Base-by-base conservation (phyloP, 2,329 filamentous ascomycete genomes). In the Cladosporium cucumerinum region DNA sequence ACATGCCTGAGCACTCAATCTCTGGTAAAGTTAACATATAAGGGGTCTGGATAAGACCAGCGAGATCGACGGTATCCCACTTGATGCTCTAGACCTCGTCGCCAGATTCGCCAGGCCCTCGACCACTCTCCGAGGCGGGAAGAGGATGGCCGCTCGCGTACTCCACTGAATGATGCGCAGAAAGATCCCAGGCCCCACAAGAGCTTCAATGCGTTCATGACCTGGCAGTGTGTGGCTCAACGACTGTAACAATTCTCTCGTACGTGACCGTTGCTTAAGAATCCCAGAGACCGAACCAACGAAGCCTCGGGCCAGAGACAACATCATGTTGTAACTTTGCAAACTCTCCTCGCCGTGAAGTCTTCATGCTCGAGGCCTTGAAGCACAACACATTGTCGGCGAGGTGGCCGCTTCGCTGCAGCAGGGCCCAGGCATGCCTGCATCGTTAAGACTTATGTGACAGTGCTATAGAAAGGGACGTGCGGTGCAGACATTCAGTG, bases 151-250 rank as follows among this genome's bases (percentile, higher is more conserved):
- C 16, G 30, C 32, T 57, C 28, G n/a, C 14, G 30, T 23, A 36
- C 54, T 57, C 30, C 54, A 57, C 54, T 39, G 14, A n/a, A 57
- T 57, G 54, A 57, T 57, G 54, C 54, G 32, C 54, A 25, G 18
- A 36, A 43, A 46, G 55, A 46, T 58, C 36, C 23, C 23, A 39
- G 16, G 48, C 60, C 49, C 60, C 60, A 62, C 60, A 43, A 30
- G 18, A 62, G 60, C 59, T 52, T 52, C 25, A 14, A 52, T 52
- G 49, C 49, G 58, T 18, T 61, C 58, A 61, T 51, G 43, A 61
- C 25, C 26, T 52, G 25, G 26, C 16, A 30, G 25, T 28, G 16
- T 54, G 51, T 8, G 28, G 26, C 26, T 30, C 25, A 30, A 54
- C 51, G 25, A 28, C 25, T 28, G 4, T 23, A 30, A n/a, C 25